Base-by-base conservation (phyloP, 148 eudicot species). In the Hydrangea macrophylla region DNA sequence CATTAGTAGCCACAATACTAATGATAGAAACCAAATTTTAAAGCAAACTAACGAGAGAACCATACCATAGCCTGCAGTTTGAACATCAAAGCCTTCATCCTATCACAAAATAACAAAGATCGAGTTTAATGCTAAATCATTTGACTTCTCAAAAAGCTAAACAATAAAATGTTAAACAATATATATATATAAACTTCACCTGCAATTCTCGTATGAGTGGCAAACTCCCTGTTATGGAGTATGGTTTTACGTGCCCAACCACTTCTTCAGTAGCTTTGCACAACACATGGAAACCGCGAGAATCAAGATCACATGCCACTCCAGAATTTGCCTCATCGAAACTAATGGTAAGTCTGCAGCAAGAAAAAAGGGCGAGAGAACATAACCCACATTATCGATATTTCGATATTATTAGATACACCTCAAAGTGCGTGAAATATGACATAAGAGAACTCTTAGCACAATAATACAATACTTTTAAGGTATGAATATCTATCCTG, bases 1-100 rank as follows among this genome's bases (percentile, higher is more conserved):
- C 55, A 58, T 26, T 10, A 4, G 37, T 6, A 17, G 9, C 63
- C 22, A 50, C 33, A 55, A 35, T 37, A 26, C 5, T 11, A 20
- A 10, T 37, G 30, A 13, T 26, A 6, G 59, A 58, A 66, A 20
- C 22, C 15, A 44, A 58, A 15, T 17, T 57, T 20, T 15, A 48
- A 45, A 18, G 27, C 11, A 37, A 53, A 62, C 22, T 44, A 68
- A 42, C 59, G 61, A 45, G 61, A 64, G 70, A 68, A 60, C 7
- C 68, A 75, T 83, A 93, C 98, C 99, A 64, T 94, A 94, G 78
- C 99, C 99, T 35, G 85, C 33, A 65, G 97, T 94, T 75, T 94
- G 99, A 69, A 94, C 99, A 86, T 94, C 99, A 59, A 94, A 94
- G 40, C 99, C 99, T 71, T 94, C 97, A 78, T 94, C 97, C 98